A percentile compares a stretch with the other conserved stretches of the same genome.
Evolutionary conservation across 1,139 yeast species (phyloP).

Genomic region (Kurtzmaniella natalensis): DNA sequence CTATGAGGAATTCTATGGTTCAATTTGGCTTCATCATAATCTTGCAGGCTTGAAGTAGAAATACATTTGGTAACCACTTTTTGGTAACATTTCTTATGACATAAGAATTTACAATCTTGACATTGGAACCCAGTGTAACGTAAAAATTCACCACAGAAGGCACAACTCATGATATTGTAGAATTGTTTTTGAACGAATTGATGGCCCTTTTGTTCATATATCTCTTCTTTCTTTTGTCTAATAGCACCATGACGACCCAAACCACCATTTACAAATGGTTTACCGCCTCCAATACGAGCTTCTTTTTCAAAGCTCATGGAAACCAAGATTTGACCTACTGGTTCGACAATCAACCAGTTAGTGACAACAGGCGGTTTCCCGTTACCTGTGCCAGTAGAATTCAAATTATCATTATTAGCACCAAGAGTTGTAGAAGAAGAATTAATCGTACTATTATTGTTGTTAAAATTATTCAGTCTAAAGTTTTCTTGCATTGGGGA

Average conservation of each 20-base stretch:
- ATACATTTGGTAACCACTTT: slow-evolving; percentile 95
- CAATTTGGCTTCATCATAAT: slow-evolving; percentile 83
- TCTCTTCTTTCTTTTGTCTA: slow-evolving; percentile 90
- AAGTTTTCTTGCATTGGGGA: slow-evolving; percentile 6
- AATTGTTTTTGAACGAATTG: slow-evolving; percentile 94
- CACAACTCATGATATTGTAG: slow-evolving; percentile 95
- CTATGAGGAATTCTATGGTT: slow-evolving; percentile 97
- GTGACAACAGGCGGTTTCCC: slow-evolving; percentile 42
- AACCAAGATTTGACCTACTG: slow-evolving; percentile 83
- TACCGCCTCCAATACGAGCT: slow-evolving; percentile 44
- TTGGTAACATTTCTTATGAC: slow-evolving; percentile 91
- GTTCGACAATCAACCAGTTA: slow-evolving; percentile 92
- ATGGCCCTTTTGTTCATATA: slow-evolving; percentile 94
- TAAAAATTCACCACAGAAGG: slow-evolving; percentile 91
- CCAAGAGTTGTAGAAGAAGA: slow-evolving; percentile 78
- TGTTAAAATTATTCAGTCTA: slow-evolving; percentile 23
- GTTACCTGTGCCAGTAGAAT: slow-evolving; percentile 9
- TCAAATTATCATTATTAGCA: slow-evolving; percentile 41
- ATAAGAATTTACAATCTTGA: slow-evolving; percentile 89
- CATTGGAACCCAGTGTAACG: slow-evolving; percentile 95
- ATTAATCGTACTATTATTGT: slow-evolving; percentile 54
- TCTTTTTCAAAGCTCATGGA: slow-evolving; percentile 75
- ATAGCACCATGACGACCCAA: slow-evolving; percentile 98
- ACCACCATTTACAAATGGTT: slow-evolving; percentile 55
- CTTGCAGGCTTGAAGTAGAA: slow-evolving; percentile 85